These are phyloP conservation scores for Mariannaea sp. DNA, from an alignment of 2,329 filamentous ascomycete species.

Conservation along the genomic window DNA sequence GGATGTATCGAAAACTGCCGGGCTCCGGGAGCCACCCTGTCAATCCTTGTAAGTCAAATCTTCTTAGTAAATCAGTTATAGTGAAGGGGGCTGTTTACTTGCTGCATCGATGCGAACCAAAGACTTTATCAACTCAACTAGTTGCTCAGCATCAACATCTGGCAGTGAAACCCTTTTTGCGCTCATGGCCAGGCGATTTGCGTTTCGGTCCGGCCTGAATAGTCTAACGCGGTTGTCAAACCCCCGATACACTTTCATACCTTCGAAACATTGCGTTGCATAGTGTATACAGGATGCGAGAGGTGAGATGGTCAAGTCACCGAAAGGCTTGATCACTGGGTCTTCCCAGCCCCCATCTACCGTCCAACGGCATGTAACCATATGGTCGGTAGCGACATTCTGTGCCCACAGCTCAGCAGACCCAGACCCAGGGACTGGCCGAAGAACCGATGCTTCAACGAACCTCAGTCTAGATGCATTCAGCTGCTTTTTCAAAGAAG, in stretches of 20 bases:
- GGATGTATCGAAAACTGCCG: slow-evolving; percentile 13
- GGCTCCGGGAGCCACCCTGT: slow-evolving; percentile 10
- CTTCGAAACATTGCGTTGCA: slow-evolving; percentile 18
- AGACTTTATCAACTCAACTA: slow-evolving; percentile 12
- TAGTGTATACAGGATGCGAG: slow-evolving; percentile 12
- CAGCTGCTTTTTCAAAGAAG: no score
- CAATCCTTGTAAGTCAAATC: background rate
- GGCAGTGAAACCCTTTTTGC: slow-evolving; percentile 9
- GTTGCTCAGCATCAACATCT: slow-evolving; percentile 3
- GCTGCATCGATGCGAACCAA: slow-evolving; percentile 7
- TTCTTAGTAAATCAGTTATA: background rate
- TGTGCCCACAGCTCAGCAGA: slow-evolving; percentile 3
- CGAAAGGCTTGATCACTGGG: slow-evolving; percentile 10
- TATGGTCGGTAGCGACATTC: slow-evolving; percentile 9
- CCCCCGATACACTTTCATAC: slow-evolving; percentile 10
- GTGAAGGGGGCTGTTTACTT: background rate
- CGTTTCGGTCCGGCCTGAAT: slow-evolving; percentile 12
- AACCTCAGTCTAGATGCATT: slow-evolving; percentile 9
- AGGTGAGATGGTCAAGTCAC: slow-evolving; percentile 6
- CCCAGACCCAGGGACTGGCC: slow-evolving; percentile 3
- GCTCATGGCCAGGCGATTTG: slow-evolving; percentile 9
- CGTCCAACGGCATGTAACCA: slow-evolving; percentile 8
- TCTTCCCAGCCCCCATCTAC: slow-evolving; percentile 8
- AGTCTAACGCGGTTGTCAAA: slow-evolving; percentile 10
- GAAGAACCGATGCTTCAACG: background rate